phyloP scores from a whole-genome alignment of 140 eudicot genomes.

The Ambrosia hybrid region DNA sequence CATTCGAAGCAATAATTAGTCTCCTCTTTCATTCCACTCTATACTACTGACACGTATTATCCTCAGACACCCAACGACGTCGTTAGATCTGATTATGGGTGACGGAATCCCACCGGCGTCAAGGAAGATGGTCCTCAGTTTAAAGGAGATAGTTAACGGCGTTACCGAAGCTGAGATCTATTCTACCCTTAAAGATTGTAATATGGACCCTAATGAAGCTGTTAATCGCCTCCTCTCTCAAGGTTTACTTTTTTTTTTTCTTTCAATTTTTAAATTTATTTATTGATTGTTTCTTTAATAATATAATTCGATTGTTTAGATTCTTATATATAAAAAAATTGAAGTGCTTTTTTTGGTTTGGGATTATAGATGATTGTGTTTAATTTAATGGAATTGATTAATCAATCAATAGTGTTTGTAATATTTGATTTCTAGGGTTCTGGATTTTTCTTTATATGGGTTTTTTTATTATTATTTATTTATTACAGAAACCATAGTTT shows the following conservation, averaged over 20 bases:
- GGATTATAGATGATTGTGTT: too few relatives aligned
- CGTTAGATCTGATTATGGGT: slow-evolving; percentile 37
- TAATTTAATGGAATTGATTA: too few relatives aligned
- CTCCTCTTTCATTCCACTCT: slow-evolving; percentile 24
- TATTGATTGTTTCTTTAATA: too few relatives aligned
- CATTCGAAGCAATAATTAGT: slow-evolving; percentile 6
- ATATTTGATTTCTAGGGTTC: slow-evolving; percentile 10
- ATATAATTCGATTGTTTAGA: too few relatives aligned
- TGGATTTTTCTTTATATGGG: background rate
- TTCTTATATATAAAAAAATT: background rate
- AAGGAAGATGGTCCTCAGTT: slow-evolving; percentile 68
- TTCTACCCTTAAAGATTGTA: slow-evolving; percentile 73
- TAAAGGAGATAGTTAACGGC: slow-evolving; percentile 80
- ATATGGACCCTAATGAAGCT: slow-evolving; percentile 98
- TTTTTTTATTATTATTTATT: background rate
- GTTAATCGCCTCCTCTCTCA: slow-evolving; percentile 79
- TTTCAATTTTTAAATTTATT: background rate
- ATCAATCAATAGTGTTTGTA: background rate
- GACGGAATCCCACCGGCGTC: slow-evolving; percentile 62
- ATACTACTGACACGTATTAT: slow-evolving; percentile 25
- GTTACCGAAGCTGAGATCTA: slow-evolving; percentile 90
- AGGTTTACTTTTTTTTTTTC: slow-evolving; percentile 40
- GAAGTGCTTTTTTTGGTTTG: slow-evolving; percentile 5
- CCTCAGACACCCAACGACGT: background rate
- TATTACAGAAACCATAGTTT: too few relatives aligned